A percentile compares a stretch with the other conserved stretches of the same genome.
Conservation (phyloP, 1,284 basidiomycete genomes). For the Hemileccinum hortonii region DNA sequence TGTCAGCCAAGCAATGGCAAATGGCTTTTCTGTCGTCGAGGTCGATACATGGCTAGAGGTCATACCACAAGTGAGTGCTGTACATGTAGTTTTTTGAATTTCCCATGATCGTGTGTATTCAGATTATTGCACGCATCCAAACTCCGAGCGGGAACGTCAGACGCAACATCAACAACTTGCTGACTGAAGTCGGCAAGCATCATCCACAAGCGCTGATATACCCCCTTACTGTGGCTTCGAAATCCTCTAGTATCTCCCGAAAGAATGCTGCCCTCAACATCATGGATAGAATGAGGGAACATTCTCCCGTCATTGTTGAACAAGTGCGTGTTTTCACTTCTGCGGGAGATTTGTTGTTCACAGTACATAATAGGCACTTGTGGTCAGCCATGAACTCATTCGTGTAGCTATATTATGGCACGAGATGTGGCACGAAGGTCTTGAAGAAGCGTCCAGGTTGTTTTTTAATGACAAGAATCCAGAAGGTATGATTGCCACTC, state of each 20-base stretch:
- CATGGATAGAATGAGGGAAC: constrained; percentile 93
- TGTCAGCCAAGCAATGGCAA: constrained; percentile 87
- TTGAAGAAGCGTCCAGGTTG: constrained; percentile 95
- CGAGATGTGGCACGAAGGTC: constrained; percentile 98
- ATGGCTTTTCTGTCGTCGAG: constrained; percentile 87
- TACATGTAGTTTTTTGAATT: not conserved
- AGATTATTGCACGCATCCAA: constrained; percentile 99
- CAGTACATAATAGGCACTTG: constrained; percentile 59
- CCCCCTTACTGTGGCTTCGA: constrained; percentile 96
- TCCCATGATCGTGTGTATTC: not conserved
- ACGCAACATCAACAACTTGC: constrained; percentile 85
- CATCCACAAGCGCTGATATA: constrained; percentile 99
- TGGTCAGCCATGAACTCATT: constrained; percentile 95
- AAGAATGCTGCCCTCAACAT: constrained; percentile 85
- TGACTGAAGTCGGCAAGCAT: constrained; percentile 92
- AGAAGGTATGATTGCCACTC: constrained; percentile 95
- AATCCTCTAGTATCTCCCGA: constrained; percentile 86
- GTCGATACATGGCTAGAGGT: constrained; percentile 99
- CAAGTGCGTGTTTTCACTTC: constrained; percentile 54
- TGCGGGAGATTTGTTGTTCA: constrained; percentile 3
- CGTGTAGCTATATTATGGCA: constrained; percentile 99
- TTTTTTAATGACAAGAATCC: constrained; percentile 99
- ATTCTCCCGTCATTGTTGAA: constrained; percentile 85
- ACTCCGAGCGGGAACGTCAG: constrained; percentile 89
- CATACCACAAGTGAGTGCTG: constrained; percentile 79